Percentiles rank a stretch among this genome's conserved stretches.
These are phyloP conservation scores for Capsella rubella DNA, from an alignment of 441 rosid genomes.

Conservation along the genomic window DNA sequence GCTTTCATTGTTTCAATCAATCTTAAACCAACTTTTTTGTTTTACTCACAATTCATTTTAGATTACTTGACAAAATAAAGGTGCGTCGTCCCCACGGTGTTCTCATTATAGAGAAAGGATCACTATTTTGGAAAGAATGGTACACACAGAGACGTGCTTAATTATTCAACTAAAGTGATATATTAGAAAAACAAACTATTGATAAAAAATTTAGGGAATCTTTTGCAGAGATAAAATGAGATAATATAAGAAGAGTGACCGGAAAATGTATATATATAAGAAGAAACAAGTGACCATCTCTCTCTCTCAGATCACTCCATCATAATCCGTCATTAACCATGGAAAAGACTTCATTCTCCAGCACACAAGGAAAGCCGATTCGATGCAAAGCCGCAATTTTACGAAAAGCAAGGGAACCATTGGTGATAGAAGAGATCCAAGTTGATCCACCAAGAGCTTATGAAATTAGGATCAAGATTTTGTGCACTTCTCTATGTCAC, in stretches of 20 bases:
- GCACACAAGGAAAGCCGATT: conserved; percentile 35
- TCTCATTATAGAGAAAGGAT: not conserved
- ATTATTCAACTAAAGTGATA: not conserved
- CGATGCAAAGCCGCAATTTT: conserved; percentile 65
- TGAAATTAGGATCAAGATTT: conserved; percentile 72
- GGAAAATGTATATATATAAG: too few species aligned
- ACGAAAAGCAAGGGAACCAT: conserved; percentile 58
- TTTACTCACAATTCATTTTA: not conserved
- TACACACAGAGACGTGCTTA: not conserved
- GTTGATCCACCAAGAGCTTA: conserved; percentile 77
- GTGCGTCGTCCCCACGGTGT: not conserved
- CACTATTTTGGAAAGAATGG: not conserved
- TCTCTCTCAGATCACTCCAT: conserved; percentile 7
- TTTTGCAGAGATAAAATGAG: not conserved
- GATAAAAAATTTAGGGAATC: not conserved
- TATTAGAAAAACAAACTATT: not conserved
- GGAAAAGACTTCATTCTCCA: conserved; percentile 30
- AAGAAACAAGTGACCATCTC: not conserved
- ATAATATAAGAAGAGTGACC: too few species aligned
- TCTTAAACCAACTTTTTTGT: not conserved
- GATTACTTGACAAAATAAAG: not conserved
- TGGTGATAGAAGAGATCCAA: conserved; percentile 68
- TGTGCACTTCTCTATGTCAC: conserved; percentile 79
- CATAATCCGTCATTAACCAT: conserved; percentile 17
- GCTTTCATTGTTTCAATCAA: not conserved